Base-by-base conservation (phyloP, 1,284 basidiomycete species). In the Ceratorhiza oryzae-sativae region DNA sequence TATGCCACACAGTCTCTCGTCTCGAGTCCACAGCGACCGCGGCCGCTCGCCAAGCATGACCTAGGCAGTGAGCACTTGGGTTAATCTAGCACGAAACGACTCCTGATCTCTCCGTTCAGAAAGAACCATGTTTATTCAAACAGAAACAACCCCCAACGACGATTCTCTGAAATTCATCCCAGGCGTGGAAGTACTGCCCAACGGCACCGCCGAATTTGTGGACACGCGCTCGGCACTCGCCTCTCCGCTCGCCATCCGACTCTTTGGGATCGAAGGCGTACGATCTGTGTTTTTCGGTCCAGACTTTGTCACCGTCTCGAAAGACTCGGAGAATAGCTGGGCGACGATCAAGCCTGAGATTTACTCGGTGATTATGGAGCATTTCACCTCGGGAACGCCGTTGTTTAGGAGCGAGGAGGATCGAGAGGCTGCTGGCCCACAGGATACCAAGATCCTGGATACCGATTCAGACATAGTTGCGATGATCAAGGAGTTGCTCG, bases 91-190 rank as follows among this genome's bases (percentile, higher is more conserved):
- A 27, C 27, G 5, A 34, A 15, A 23, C n/a, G 34, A 23, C 23
- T 20, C 39, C n/a, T n/a, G n/a, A n/a, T n/a, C n/a, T n/a, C 39
- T 25, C 30, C 27, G 3, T 20, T 13, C 41, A 74, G 73, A 41
- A 39, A 49, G 94, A 27, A 91, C 91, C 45, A 95, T 97, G 93
- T 97, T 97, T 83, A 97, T 97, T 75, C 95, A 97, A 81, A 99
- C 97, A 5, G 97, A 98, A 82, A 89, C 90, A 3, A 99, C 97
- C 0, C 97, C 97, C 0, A 99, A 99, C 80, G 94, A 96, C 55
- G 95, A 98, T 79, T 97, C 96, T 8, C 87, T 99, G 74, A 99
- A 99, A 82, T 99, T 99, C 82, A 95, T 99, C 71, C 97, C 97
- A 0, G 97, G 97, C 0, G 87, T 91, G 13, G 81, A 88, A 46